Conservation (phyloP, 2,329 filamentous ascomycete species). For the Rutstroemia sp. region DNA sequence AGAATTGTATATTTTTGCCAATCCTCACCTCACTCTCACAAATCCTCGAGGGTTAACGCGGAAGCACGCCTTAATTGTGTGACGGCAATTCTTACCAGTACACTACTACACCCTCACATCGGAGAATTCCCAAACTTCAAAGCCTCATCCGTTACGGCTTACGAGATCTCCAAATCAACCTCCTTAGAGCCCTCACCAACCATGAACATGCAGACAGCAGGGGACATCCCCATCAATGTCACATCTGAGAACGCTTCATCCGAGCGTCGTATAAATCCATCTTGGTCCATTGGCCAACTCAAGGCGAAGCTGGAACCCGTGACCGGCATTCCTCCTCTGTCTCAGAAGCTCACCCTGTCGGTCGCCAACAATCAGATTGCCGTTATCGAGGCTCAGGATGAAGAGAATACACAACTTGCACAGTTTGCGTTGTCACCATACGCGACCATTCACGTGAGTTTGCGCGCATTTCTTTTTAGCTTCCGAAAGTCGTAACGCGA, state of each 20-base stretch:
- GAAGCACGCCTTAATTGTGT: background rate
- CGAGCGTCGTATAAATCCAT: conserved; percentile 85
- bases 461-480: conserved; percentile 3
- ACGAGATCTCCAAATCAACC: background rate
- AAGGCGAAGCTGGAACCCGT: conserved; percentile 86
- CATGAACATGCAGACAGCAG: conserved; percentile 8
- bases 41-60: too few species aligned
- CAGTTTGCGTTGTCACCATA: conserved; percentile 64
- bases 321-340: conserved; percentile 79
- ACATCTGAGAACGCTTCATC: conserved; percentile 70
- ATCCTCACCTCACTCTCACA: too few species aligned
- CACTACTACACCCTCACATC: background rate
- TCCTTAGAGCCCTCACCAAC: background rate
- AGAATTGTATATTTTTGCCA: too few species aligned
- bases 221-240: conserved; percentile 69
- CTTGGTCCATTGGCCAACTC: conserved; percentile 80
- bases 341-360: conserved; percentile 69
- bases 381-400: conserved; percentile 61
- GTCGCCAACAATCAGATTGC: conserved; percentile 52
- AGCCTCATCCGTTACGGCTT: conserved; percentile 3
- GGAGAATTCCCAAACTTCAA: background rate
- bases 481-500: conserved; percentile 6
- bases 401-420: conserved; percentile 60
- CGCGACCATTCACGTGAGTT: conserved; percentile 72
- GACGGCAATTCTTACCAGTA: background rate